Evolutionary conservation across 768 basidiomycete genomes (phyloP), one percentile per base, ranked within the genome.

Genomic region (Candolleomyces aberdarensis): DNA sequence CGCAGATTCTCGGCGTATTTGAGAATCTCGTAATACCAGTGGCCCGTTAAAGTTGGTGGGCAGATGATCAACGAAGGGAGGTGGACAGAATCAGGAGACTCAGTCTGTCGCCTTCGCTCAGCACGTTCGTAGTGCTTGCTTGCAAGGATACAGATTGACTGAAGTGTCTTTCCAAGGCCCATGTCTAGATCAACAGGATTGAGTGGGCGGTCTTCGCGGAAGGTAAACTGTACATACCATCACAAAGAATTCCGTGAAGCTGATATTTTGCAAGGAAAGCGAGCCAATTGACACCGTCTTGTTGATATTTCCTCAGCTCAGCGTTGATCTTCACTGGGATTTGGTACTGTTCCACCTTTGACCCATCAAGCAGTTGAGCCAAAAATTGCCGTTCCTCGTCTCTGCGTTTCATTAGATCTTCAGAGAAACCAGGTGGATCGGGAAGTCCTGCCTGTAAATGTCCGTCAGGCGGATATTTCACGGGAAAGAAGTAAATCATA

Each of bases 191-290:
- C 22, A 63, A 44, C 17, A 52, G 5, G 17, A 22, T 19, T 47
- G 22, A 56, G 40, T 8, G 47, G 54, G 56, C 32, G 29, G 51
- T 36, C 36, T 56, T 41, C 10, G 20, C 13, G 26, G 15, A 19
- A 17, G n/a, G 29, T 17, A 8, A 56, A 29, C 3, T 43, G 49
- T 36, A 71, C 84, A 64, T 67, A 94, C 96, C 97, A 69, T 99
- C 97, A 70, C 97, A 99, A 31, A 99, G 86, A 67, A 98, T 93
- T 14, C 97, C 97, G 70, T 99, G 97, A 2, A 99, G 75, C 68
- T 98, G 97, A 71, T 97, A 99, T 71, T 97, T 98, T 19, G 94
- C 92, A 41, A 99, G 80, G 79, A 99, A 99, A 1, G 97, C 97
- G 17, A 99, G 80, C 97, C 97, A 99, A 71, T 94, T 98, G 65